Conservation (phyloP, 2,329 filamentous ascomycete species). For the Fusarium sp. region DNA sequence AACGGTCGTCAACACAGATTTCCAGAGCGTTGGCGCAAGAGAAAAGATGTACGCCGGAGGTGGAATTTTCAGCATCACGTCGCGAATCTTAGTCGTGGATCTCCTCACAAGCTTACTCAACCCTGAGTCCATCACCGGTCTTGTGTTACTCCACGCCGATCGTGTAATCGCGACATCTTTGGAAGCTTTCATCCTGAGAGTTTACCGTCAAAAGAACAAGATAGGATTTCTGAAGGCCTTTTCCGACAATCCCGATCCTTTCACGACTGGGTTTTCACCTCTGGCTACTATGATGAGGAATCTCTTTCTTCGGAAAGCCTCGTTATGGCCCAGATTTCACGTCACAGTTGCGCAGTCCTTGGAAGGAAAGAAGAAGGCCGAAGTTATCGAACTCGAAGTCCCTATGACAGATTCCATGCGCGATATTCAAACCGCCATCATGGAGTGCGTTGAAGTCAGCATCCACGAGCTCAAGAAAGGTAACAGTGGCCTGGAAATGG, state of each 20-base stretch:
- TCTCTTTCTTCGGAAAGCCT: slow-evolving; percentile 87
- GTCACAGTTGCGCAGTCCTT: slow-evolving; percentile 88
- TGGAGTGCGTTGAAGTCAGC: slow-evolving; percentile 96
- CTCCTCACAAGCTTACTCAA: slow-evolving; percentile 86
- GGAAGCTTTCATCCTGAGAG: slow-evolving; percentile 94
- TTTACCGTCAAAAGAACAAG: slow-evolving; percentile 96
- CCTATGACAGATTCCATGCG: slow-evolving; percentile 96
- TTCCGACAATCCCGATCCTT: slow-evolving; percentile 91
- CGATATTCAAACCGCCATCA: slow-evolving; percentile 91
- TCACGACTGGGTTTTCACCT: slow-evolving; percentile 88
- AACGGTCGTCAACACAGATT: slow-evolving; percentile 93
- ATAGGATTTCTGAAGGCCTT: slow-evolving; percentile 95
- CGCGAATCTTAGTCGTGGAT: slow-evolving; percentile 93
- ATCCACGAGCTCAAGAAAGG: slow-evolving; percentile 93
- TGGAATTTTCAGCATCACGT: slow-evolving; percentile 95
- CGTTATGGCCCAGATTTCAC: slow-evolving; percentile 94
- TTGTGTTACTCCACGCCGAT: slow-evolving; percentile 91
- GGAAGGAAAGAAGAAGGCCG: slow-evolving; percentile 91
- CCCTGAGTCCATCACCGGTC: slow-evolving; percentile 85
- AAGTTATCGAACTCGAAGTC: slow-evolving; percentile 96
- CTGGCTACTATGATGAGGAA: slow-evolving; percentile 90
- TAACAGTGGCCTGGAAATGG: slow-evolving; percentile 91
- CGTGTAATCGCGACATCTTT: slow-evolving; percentile 85
- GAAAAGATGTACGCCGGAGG: slow-evolving; percentile 93
- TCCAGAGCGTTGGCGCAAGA: slow-evolving; percentile 85